phyloP scores from a whole-genome alignment of 306 rosid species.

The Acacia acuminata region DNA sequence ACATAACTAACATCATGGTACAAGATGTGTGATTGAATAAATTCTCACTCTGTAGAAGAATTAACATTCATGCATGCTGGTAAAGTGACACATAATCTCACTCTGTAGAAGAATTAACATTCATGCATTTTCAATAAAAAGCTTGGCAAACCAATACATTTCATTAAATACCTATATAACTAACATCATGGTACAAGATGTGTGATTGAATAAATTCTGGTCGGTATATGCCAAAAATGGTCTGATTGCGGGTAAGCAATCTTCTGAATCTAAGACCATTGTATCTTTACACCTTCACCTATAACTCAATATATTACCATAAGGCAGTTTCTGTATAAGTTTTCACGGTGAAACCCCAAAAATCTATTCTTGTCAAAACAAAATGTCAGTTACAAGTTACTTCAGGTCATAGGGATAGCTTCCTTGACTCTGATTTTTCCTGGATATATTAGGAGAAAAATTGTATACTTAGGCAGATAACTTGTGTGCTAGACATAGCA shows the following conservation, averaged over 20 bases:
- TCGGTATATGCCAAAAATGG: neutral
- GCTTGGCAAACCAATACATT: too few species aligned
- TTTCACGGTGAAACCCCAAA: neutral
- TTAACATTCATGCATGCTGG: too few species aligned
- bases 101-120: neutral
- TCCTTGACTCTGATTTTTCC: neutral
- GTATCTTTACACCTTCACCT: neutral
- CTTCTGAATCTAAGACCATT: neutral
- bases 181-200: neutral
- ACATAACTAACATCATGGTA: neutral
- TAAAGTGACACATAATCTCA: neutral
- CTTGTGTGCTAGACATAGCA: constrained; percentile 13
- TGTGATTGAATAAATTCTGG: too few species aligned
- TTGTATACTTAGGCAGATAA: neutral
- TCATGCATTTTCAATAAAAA: too few species aligned
- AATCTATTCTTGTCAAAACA: constrained; percentile 2
- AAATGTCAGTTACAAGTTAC: neutral
- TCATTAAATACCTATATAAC: neutral
- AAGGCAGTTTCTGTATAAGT: neutral
- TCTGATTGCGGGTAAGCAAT: neutral
- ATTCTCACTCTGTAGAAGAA: too few species aligned
- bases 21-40: too few species aligned
- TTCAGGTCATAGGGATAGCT: neutral
- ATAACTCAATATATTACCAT: neutral
- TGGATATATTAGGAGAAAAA: neutral